Conservation (phyloP, 768 basidiomycete genomes). For the Chalciporus piperatus region DNA sequence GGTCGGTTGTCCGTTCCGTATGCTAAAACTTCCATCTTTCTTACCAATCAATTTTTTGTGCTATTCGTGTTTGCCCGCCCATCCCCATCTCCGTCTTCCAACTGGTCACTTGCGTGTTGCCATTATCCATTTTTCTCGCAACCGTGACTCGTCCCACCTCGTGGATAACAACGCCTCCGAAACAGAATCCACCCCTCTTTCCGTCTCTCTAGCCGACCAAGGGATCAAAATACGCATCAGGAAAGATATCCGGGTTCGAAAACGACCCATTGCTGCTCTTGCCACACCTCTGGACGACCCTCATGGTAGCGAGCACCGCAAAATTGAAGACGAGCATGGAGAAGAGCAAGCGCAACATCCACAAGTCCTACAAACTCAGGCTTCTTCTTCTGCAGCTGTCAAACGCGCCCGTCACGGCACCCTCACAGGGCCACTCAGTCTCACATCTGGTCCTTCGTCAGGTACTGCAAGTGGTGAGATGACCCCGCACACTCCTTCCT, state of each 20-base stretch:
- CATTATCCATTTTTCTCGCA: not conserved
- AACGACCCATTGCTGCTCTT: conserved; percentile 51
- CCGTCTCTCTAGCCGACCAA: conserved; percentile 90
- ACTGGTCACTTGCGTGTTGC: no score
- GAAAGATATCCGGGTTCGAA: conserved; percentile 85
- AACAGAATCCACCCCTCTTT: conserved; percentile 82
- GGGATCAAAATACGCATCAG: conserved; percentile 94
- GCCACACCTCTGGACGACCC: conserved; percentile 18
- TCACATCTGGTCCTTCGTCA: conserved; percentile 16
- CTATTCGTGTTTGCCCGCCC: conserved; percentile 1
- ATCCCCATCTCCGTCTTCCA: not conserved
- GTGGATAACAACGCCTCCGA: not conserved
- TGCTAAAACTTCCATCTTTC: not conserved
- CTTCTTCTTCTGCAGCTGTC: not conserved
- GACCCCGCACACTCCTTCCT: conserved; percentile 19
- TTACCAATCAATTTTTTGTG: conserved; percentile 9
- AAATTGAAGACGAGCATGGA: conserved; percentile 27
- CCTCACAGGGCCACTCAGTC: conserved; percentile 19
- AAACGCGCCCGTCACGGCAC: conserved; percentile 32
- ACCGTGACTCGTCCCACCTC: not conserved
- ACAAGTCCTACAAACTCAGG: conserved; percentile 1
- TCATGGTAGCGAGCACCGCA: conserved; percentile 15
- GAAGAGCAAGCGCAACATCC: conserved; percentile 22
- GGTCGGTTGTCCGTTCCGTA: conserved; percentile 43
- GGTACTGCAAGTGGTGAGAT: conserved; percentile 13